Percentiles rank a stretch among this genome's conserved stretches.
These are phyloP conservation scores for Phytomonas francai DNA, from an alignment of 208 protist species.

Conservation along the genomic window DNA sequence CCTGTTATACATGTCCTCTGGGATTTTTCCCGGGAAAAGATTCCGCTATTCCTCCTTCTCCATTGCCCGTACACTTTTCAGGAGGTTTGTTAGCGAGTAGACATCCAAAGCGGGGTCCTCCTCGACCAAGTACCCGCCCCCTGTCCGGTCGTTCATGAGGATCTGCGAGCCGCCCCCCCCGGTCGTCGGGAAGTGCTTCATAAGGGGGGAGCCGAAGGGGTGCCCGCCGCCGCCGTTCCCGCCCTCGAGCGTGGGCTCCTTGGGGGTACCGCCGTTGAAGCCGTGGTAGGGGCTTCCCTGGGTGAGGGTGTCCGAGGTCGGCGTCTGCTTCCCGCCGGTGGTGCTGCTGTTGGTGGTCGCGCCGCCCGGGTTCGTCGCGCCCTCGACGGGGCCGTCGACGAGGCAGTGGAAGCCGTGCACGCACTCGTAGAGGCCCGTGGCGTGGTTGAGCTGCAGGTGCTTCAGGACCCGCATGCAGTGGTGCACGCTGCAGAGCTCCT, in stretches of 20 bases:
- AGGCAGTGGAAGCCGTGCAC: constrained; percentile 85
- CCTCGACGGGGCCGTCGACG: constrained; percentile 43
- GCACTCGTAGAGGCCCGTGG: constrained; percentile 73
- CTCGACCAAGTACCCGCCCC: constrained; percentile 11
- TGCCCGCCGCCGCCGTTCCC: constrained; percentile 6
- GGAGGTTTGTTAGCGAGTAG: constrained; percentile 35
- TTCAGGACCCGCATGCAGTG: constrained; percentile 75
- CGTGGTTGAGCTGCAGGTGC: constrained; percentile 67
- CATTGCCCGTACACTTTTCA: constrained; percentile 61
- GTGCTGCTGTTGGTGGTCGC: constrained; percentile 7
- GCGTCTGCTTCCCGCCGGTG: constrained; percentile 4
- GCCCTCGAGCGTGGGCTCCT: constrained; percentile 17
- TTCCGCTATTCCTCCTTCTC: constrained; percentile 23
- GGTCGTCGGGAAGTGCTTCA: neutral
- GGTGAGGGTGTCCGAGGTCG: neutral
- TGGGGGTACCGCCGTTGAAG: neutral
- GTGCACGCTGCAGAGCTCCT: constrained; percentile 78
- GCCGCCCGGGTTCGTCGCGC: neutral
- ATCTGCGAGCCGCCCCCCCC: neutral
- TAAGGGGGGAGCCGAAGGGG: neutral
- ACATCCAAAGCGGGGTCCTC: constrained; percentile 20
- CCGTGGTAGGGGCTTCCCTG: neutral
- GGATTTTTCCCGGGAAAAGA: neutral
- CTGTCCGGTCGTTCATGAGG: neutral
- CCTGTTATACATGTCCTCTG: neutral